These are phyloP conservation scores for Mariannaea elegans DNA, from an alignment of 2,329 filamentous ascomycete species.

Conservation along the genomic window DNA sequence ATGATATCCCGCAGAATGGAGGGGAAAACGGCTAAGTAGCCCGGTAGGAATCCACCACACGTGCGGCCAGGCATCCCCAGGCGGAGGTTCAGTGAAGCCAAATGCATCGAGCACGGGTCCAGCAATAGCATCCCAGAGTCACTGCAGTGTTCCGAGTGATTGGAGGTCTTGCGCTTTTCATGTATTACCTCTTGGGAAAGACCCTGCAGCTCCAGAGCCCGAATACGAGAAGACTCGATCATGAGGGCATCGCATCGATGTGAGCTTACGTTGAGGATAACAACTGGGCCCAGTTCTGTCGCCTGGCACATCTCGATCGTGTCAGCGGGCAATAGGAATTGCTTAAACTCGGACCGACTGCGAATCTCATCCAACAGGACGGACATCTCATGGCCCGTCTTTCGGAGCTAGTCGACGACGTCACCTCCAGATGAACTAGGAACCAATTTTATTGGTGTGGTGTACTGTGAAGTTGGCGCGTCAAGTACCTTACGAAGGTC, in stretches of 20 bases:
- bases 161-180: neutral
- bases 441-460: too few species aligned
- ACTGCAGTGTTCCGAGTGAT: neutral
- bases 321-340: neutral
- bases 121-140: conserved; percentile 2
- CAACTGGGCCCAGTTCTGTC: neutral
- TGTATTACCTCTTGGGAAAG: neutral
- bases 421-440: neutral
- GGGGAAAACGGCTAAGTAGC: neutral
- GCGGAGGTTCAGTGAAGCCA: neutral
- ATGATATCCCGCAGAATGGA: conserved; percentile 2
- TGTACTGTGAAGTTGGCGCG: neutral
- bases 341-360: neutral
- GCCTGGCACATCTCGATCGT: neutral
- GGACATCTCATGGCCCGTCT: neutral
- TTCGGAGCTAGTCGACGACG: neutral
- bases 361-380: neutral
- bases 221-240: neutral
- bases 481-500: neutral
- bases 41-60: conserved; percentile 11
- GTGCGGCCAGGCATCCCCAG: neutral
- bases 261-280: neutral
- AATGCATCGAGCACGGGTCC: neutral
- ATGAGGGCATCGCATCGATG: conserved; percentile 6
- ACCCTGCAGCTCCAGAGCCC: neutral